phyloP scores from a whole-genome alignment of 2,329 filamentous ascomycete species.

The Cladosporium austrohemisphaericum region DNA sequence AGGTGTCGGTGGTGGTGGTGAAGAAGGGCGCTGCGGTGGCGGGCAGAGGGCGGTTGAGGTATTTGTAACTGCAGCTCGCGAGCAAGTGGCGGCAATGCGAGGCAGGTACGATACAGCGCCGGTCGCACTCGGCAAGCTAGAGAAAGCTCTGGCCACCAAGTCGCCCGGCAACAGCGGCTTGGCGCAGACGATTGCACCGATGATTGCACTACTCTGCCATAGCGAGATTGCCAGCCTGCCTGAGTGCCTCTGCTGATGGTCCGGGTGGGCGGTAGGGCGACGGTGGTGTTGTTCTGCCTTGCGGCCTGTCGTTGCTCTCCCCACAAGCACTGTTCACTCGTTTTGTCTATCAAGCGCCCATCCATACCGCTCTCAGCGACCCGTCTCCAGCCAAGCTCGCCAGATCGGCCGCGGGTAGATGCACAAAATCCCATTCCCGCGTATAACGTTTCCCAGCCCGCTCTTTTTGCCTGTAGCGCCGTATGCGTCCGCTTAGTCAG shows the following conservation, averaged over 20 bases:
- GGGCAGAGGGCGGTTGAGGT: slow-evolving; percentile 1
- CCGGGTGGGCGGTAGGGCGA: background rate
- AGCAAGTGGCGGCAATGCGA: background rate
- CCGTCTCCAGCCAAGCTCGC: background rate
- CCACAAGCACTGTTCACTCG: slow-evolving; percentile 10
- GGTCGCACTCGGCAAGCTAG: slow-evolving; percentile 3
- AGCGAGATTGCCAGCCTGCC: slow-evolving; percentile 10
- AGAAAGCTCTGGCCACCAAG: slow-evolving; percentile 5
- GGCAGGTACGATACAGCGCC: background rate
- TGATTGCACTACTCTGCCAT: no score
- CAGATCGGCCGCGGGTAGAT: background rate
- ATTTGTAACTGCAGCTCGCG: background rate
- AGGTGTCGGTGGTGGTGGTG: background rate
- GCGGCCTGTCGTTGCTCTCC: background rate
- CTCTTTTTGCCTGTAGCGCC: no score
- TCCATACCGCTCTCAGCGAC: background rate
- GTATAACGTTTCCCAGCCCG: background rate
- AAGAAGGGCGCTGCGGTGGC: slow-evolving; percentile 2
- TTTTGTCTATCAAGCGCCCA: background rate
- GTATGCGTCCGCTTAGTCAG: slow-evolving; percentile 8
- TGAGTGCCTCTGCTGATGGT: no score
- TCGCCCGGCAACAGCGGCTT: slow-evolving; percentile 1
- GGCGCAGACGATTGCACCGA: background rate
- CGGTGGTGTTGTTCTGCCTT: background rate
- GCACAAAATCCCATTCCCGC: background rate